Percentiles rank a stretch among this genome's conserved stretches.
Conservation (phyloP, 306 rosid genomes). For the Cercis canadensis region DNA sequence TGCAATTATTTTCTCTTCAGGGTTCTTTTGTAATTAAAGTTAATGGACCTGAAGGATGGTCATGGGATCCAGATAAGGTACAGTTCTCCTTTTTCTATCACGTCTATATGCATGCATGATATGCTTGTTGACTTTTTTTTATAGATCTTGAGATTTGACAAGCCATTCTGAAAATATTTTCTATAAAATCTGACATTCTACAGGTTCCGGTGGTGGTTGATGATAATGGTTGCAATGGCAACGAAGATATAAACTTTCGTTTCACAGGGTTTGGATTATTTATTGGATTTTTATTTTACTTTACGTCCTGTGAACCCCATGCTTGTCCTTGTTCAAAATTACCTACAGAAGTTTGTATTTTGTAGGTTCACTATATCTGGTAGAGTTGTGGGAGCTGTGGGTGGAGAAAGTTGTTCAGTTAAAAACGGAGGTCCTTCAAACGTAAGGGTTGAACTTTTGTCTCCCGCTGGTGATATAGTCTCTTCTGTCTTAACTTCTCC, state of each 20-base stretch:
- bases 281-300: slow-evolving; percentile 22
- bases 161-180: slow-evolving; percentile 27
- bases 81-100: slow-evolving; percentile 16
- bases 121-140: background rate
- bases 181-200: slow-evolving; percentile 26
- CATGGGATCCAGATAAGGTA: slow-evolving; percentile 95
- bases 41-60: slow-evolving; percentile 96
- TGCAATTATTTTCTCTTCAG: slow-evolving; percentile 52
- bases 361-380: slow-evolving; percentile 90
- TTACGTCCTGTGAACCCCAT: slow-evolving; percentile 27
- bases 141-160: slow-evolving; percentile 6
- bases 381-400: slow-evolving; percentile 87
- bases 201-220: slow-evolving; percentile 91
- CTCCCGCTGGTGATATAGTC: slow-evolving; percentile 64
- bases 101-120: slow-evolving; percentile 14
- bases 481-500: slow-evolving; percentile 75
- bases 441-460: slow-evolving; percentile 79
- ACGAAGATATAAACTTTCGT: slow-evolving; percentile 88
- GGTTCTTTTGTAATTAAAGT: slow-evolving; percentile 86
- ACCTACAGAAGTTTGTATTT: slow-evolving; percentile 33
- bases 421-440: slow-evolving; percentile 86
- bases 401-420: slow-evolving; percentile 80
- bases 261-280: slow-evolving; percentile 81
- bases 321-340: slow-evolving; percentile 26
- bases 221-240: slow-evolving; percentile 84